Percentiles rank a stretch among this genome's conserved stretches.
Evolutionary conservation across 768 basidiomycete species (phyloP).

Genomic region (Brasilioporus rufonigricans): DNA sequence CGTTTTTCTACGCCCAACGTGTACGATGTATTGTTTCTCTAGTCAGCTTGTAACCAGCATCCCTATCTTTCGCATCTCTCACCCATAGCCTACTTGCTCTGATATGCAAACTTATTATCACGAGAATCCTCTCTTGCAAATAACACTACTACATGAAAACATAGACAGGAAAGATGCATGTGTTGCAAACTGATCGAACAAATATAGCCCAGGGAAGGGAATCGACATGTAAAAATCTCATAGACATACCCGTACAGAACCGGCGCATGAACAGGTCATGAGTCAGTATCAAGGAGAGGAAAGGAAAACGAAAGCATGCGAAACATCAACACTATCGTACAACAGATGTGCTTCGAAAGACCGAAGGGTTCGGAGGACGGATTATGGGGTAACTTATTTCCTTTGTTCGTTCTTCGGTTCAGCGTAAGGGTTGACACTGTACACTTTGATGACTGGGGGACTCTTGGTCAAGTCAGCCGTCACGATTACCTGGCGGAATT

Average conservation of each 20-base stretch:
- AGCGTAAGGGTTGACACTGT: slow-evolving; percentile 91
- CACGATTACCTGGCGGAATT: slow-evolving; percentile 71
- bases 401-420: slow-evolving; percentile 39
- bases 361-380: slow-evolving; percentile 3
- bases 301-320: slow-evolving; percentile 31
- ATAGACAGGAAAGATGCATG: slow-evolving; percentile 20
- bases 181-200: slow-evolving; percentile 11
- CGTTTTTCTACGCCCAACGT: background rate
- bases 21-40: background rate
- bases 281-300: slow-evolving; percentile 31
- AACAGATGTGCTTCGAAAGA: slow-evolving; percentile 15
- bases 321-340: slow-evolving; percentile 31
- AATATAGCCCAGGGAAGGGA: slow-evolving; percentile 15
- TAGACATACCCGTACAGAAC: slow-evolving; percentile 30
- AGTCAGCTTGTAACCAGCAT: background rate
- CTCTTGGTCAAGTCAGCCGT: slow-evolving; percentile 95
- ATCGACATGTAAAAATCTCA: slow-evolving; percentile 24
- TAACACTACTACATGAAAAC: slow-evolving; percentile 23
- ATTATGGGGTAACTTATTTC: slow-evolving; percentile 32
- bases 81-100: background rate
- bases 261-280: slow-evolving; percentile 28
- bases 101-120: background rate
- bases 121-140: slow-evolving; percentile 14
- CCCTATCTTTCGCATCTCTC: too few species aligned
- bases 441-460: slow-evolving; percentile 95